Percentiles rank a stretch among this genome's conserved stretches.
Conservation (phyloP, 306 rosid species). For the Vigna reflexopilosa region DNA sequence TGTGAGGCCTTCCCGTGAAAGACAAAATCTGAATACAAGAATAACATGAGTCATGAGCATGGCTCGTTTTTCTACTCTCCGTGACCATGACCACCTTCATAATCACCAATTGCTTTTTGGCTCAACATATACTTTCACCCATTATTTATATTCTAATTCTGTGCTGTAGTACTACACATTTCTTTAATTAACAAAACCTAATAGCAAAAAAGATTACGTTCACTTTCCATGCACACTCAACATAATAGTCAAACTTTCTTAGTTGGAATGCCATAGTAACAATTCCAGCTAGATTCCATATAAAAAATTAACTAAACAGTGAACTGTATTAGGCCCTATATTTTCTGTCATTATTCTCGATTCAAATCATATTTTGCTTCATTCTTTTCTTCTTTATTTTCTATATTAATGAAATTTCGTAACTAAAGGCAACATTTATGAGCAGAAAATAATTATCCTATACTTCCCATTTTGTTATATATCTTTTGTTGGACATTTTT, state of each 20-base stretch:
- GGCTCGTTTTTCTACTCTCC: slow-evolving; percentile 24
- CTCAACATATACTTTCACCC: slow-evolving; percentile 6
- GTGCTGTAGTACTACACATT: neutral
- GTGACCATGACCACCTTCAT: neutral
- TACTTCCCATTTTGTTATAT: too few species aligned
- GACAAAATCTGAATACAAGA: slow-evolving; percentile 41
- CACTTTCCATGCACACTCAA: neutral
- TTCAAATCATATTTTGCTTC: neutral
- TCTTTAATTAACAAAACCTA: slow-evolving; percentile 25
- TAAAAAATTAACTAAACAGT: slow-evolving; percentile 17
- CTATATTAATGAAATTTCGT: too few species aligned
- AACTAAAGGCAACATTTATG: too few species aligned
- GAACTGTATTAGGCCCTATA: slow-evolving; percentile 6
- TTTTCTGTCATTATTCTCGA: slow-evolving; percentile 13
- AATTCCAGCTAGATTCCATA: slow-evolving; percentile 41
- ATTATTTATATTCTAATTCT: neutral
- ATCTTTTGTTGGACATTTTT: too few species aligned
- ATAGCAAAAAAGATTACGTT: slow-evolving; percentile 7
- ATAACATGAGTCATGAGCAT: slow-evolving; percentile 42
- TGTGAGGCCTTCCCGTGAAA: slow-evolving; percentile 45
- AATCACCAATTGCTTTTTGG: slow-evolving; percentile 23
- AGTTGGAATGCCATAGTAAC: slow-evolving; percentile 35
- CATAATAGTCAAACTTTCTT: slow-evolving; percentile 38
- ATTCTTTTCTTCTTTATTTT: neutral
- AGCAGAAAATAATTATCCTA: too few species aligned